Percentiles rank a stretch among this genome's conserved stretches.
phyloP scores from a whole-genome alignment of 345 rosid species.

The Laguncularia racemosa region DNA sequence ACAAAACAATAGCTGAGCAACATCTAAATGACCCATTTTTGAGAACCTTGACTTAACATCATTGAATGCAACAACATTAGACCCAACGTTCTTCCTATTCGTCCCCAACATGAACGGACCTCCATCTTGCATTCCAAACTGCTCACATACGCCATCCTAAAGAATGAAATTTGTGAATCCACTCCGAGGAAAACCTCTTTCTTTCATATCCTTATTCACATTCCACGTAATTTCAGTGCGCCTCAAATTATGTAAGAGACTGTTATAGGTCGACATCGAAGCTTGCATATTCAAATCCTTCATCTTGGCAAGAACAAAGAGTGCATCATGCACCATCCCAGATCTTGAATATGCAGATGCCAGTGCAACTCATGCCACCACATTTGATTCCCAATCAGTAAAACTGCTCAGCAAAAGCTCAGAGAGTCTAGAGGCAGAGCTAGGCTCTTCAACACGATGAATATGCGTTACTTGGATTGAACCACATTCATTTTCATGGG shows the following conservation, averaged over 20 bases:
- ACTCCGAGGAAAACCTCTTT: slow-evolving; percentile 26
- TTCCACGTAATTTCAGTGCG: slow-evolving; percentile 60
- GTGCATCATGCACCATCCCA: slow-evolving; percentile 64
- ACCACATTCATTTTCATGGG: too few species aligned
- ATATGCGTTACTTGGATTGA: too few species aligned
- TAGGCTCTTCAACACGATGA: too few species aligned
- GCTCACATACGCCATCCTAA: slow-evolving; percentile 62
- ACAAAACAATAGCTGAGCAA: slow-evolving; percentile 56
- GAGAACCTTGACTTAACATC: slow-evolving; percentile 61
- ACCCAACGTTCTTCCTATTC: slow-evolving; percentile 36
- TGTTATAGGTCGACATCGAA: slow-evolving; percentile 58
- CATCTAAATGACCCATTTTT: slow-evolving; percentile 58
- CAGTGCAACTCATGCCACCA: slow-evolving; percentile 58
- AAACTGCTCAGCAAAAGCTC: slow-evolving; percentile 46
- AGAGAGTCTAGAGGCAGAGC: slow-evolving; percentile 52
- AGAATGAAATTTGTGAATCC: slow-evolving; percentile 51
- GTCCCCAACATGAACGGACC: slow-evolving; percentile 36
- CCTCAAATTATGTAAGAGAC: slow-evolving; percentile 56
- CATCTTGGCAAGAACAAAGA: slow-evolving; percentile 59
- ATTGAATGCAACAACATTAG: slow-evolving; percentile 63
- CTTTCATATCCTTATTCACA: slow-evolving; percentile 37
- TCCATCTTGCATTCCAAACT: slow-evolving; percentile 54
- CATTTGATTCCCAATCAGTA: slow-evolving; percentile 46
- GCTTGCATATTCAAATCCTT: slow-evolving; percentile 43
- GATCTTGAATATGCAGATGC: slow-evolving; percentile 63